Base-by-base conservation (phyloP, 768 basidiomycete genomes). In the Mrakia hoshinonis region DNA sequence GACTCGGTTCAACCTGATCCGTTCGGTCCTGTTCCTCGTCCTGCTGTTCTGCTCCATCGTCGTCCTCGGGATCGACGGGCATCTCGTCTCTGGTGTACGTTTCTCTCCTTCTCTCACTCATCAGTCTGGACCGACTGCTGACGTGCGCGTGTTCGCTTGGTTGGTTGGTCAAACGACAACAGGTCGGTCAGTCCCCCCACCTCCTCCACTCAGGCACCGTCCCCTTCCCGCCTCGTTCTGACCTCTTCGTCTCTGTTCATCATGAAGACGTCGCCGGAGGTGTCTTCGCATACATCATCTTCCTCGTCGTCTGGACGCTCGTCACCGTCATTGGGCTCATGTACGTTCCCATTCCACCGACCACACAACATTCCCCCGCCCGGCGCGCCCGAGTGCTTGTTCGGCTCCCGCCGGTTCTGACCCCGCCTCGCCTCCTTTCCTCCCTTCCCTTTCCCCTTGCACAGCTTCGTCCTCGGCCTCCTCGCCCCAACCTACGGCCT, bases 11-110 rank as follows among this genome's bases (percentile, higher is more conserved):
- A 61, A 61, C 58, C 31, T 61, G 31, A 22, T 61, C n/a, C 31
- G 58, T 13, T 18, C 34, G 4, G 31, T 36, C 2, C 34, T 61
- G 31, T 61, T 36, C 58, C 13, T 61, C 58, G 22, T 38, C 18
- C 58, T 61, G 13, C 58, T 61, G 15, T 22, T 61, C 18, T 61
- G 58, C 18, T 7, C 58, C 2, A 18, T 61, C 58, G 22, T 61
- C 58, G 58, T 61, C 36, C 58, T 61, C 10, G 58, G 58, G 20
- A 31, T 61, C 22, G 58, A 61, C 36, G 58, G 31, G 5, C 58
- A 61, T 38, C 18, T 22, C 22, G 18, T 61, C 58, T 61, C 58
- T 18, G 58, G 58, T 20, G 58, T 61, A 36, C 34, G 58, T 61
- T 15, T 4, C 20, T 38, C 2, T 2, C 15, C 15, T 31, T 60